Base-by-base conservation (phyloP, 1,284 basidiomycete species). In the Phellopilus nigrolimitatus region DNA sequence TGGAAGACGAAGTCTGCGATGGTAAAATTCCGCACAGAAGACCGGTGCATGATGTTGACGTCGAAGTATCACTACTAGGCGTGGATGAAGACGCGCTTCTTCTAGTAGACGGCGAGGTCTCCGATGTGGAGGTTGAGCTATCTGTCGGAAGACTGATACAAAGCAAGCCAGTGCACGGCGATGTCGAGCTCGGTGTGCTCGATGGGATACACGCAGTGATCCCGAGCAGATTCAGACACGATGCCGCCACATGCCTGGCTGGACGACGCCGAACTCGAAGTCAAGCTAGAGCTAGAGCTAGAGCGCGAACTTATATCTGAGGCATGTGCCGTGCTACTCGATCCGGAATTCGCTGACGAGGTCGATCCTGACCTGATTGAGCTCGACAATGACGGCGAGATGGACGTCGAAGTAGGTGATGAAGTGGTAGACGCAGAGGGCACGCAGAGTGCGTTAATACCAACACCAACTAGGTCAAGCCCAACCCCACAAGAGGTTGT, bases 141-240 rank as follows among this genome's bases (percentile, higher is more conserved):
- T n/a, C n/a, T n/a, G n/a, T n/a, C n/a, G n/a, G n/a, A n/a, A n/a
- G n/a, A n/a, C n/a, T n/a, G n/a, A n/a, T n/a, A n/a, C n/a, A n/a
- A n/a, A n/a, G n/a, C n/a, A n/a, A 43, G 41, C n/a, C n/a, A n/a
- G n/a, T n/a, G n/a, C n/a, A n/a, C n/a, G n/a, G n/a, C n/a, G n/a
- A 2, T 28, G 41, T 2, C 10, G 5, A n/a, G 9, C 19, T n/a
- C 13, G 22, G 22, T 3, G 22, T 27, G 15, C 12, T 37, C 31
- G 45, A 33, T n/a, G 42, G 44, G 21, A 15, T 21, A 30, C 43
- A 52, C 4, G 47, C 34, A 10, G 50, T 40, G 22, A 47, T 9
- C 3, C 50, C 50, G 15, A 46, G 34, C n/a, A 52, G n/a, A 46
- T 50, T 44, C 33, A 8, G 49, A 50, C 7, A 50, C 10, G 24